Base-by-base conservation (phyloP, 768 basidiomycete species). In the Lentinula guzmanii region DNA sequence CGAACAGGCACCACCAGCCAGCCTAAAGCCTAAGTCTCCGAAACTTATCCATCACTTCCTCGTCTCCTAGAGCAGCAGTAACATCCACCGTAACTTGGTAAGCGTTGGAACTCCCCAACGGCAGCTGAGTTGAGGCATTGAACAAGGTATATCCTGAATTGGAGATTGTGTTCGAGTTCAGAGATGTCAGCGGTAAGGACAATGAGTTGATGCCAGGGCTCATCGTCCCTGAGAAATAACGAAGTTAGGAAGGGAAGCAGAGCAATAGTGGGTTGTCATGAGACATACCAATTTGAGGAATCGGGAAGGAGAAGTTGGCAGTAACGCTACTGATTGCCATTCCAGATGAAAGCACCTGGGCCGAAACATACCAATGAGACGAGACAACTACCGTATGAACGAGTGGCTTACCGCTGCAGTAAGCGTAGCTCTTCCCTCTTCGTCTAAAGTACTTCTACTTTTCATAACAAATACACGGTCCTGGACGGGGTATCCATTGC, bases 391-490 rank as follows among this genome's bases (percentile, higher is more conserved):
- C 28, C 28, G 28, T 28, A 28, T 28, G 28, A 28, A 28, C 37
- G 37, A 39, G 3, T 31, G 5, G 7, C 58, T 34, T 39, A 62
- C 62, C 46, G 58, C 62, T 16, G 50, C 62, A 51, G 35, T 50
- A n/a, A 59, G 31, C 16, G n/a, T 45, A 11, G 34, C 46, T 15
- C 8, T 33, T 37, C 62, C 62, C 8, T 51, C 62, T 4, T 59
- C 57, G 9, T 52, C 46, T 28, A 62, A 28, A 18, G 8, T 52
- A 58, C 55, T 58, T 37, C 21, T n/a, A 42, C 48, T 48, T 5
- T 45, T 50, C 45, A 59, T 45, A 7, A 42, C 15, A 39, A 62
- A 62, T 21, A 42, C 53, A 13, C 28, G 41, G 45, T 62, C 61
- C 34, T 62, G 18, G 39, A 56, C 21, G 31, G 39, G 35, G 18